A percentile compares a stretch with the other conserved stretches of the same genome.
These are phyloP conservation scores for Neopestalotiopsis sp. DNA, from an alignment of 2,329 filamentous ascomycete genomes.

Conservation along the genomic window DNA sequence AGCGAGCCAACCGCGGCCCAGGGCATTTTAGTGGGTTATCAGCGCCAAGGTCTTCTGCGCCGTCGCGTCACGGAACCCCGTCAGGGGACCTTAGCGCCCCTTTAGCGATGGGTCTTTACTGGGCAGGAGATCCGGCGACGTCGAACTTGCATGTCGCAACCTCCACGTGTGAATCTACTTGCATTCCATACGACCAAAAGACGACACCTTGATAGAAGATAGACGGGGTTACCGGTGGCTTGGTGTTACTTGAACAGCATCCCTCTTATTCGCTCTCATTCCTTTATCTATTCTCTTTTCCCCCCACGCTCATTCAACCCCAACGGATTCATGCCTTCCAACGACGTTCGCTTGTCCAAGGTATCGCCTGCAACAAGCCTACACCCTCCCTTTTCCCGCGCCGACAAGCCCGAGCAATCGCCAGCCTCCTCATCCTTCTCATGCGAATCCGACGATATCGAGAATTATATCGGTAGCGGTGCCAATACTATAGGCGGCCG, in stretches of 20 bases:
- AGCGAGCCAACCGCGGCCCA: not conserved
- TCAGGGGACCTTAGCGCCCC: conserved; percentile 14
- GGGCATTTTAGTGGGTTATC: not conserved
- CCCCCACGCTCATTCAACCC: conserved; percentile 9
- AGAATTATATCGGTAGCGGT: conserved; percentile 33
- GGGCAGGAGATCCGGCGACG: not conserved
- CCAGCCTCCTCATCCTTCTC: conserved; percentile 30
- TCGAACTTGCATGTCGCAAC: conserved; percentile 13
- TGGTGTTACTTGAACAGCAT: not conserved
- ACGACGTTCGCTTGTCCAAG: conserved; percentile 32
- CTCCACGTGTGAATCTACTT: conserved; percentile 15
- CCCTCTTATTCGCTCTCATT: conserved; percentile 4
- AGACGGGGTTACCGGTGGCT: conserved; percentile 6
- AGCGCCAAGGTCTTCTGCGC: not conserved
- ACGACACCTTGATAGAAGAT: not conserved
- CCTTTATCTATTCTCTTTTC: conserved; percentile 15
- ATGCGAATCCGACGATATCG: conserved; percentile 29
- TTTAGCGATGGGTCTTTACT: conserved; percentile 1
- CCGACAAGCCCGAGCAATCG: conserved; percentile 24
- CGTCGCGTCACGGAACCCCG: not conserved
- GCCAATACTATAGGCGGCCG: conserved; percentile 31
- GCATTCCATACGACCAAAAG: not conserved
- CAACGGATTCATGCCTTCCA: conserved; percentile 28
- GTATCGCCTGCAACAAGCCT: conserved; percentile 27
- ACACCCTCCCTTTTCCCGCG: conserved; percentile 22